phyloP scores from a whole-genome alignment of 2,329 filamentous ascomycete genomes.

The Massarina eburnea region DNA sequence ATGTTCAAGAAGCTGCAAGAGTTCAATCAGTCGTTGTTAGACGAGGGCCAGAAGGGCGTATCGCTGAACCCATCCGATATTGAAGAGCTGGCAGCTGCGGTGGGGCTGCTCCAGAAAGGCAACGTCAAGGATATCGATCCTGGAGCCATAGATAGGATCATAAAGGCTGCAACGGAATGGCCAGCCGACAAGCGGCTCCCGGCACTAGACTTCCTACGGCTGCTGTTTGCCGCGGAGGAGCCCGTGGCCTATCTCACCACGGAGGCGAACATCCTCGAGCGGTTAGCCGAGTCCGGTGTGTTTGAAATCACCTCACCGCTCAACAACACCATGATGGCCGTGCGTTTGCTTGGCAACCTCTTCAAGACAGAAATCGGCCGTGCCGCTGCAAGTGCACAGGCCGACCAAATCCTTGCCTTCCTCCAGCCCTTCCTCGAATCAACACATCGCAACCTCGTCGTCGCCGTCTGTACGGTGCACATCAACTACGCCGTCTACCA shows the following conservation, averaged over 20 bases:
- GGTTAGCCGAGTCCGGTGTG: slow-evolving; percentile 60
- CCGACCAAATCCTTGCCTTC: slow-evolving; percentile 63
- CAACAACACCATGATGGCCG: slow-evolving; percentile 86
- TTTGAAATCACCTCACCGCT: slow-evolving; percentile 62
- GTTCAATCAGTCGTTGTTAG: slow-evolving; percentile 72
- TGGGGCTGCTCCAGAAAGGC: slow-evolving; percentile 63
- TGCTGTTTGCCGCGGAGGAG: slow-evolving; percentile 68
- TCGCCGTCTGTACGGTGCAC: slow-evolving; percentile 78
- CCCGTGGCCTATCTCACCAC: slow-evolving; percentile 62
- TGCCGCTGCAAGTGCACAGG: slow-evolving; percentile 55
- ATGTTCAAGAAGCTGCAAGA: slow-evolving; percentile 77
- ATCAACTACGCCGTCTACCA: slow-evolving; percentile 84
- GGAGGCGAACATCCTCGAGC: slow-evolving; percentile 60
- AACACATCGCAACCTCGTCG: slow-evolving; percentile 75
- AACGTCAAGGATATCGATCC: slow-evolving; percentile 44
- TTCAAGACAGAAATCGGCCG: slow-evolving; percentile 76
- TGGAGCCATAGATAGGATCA: slow-evolving; percentile 62
- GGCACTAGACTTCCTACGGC: slow-evolving; percentile 83
- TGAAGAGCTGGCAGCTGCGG: slow-evolving; percentile 61
- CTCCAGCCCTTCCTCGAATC: slow-evolving; percentile 61
- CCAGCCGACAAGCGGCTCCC: slow-evolving; percentile 78
- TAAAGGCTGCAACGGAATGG: slow-evolving; percentile 78
- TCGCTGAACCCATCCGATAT: slow-evolving; percentile 75
- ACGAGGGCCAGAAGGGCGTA: slow-evolving; percentile 70
- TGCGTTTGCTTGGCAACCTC: slow-evolving; percentile 79